Conservation (phyloP, 2,329 filamentous ascomycete species). For the Fusarium graminum region DNA sequence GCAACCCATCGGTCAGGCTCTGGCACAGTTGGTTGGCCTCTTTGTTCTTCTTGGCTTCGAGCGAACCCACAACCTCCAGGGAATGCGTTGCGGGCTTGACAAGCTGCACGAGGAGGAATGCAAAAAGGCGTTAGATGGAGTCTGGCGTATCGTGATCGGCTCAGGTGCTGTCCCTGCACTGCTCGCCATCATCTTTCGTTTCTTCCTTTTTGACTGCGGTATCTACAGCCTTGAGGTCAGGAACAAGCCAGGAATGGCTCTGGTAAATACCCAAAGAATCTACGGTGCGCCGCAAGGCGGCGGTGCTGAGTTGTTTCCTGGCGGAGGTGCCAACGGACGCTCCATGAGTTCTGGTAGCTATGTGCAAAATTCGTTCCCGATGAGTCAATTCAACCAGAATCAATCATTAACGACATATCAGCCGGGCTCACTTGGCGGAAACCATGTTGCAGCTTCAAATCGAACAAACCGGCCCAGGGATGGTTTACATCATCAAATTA, state of each 20-base stretch:
- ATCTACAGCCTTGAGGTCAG: slow-evolving; percentile 75
- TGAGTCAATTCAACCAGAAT: slow-evolving; percentile 37
- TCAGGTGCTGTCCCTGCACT: slow-evolving; percentile 73
- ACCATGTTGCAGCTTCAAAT: slow-evolving; percentile 38
- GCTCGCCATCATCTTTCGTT: slow-evolving; percentile 74
- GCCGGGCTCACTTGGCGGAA: slow-evolving; percentile 44
- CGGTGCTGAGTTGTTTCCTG: slow-evolving; percentile 38
- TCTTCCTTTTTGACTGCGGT: slow-evolving; percentile 75
- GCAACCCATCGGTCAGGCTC: slow-evolving; percentile 75
- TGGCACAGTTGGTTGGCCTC: slow-evolving; percentile 72
- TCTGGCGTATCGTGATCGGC: slow-evolving; percentile 76
- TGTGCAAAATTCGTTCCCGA: slow-evolving; percentile 35
- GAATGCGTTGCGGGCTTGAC: slow-evolving; percentile 63
- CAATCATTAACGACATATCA: slow-evolving; percentile 40
- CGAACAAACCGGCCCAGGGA: slow-evolving; percentile 38
- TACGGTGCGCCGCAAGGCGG: slow-evolving; percentile 60
- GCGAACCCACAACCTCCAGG: slow-evolving; percentile 57
- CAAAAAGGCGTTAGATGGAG: slow-evolving; percentile 65
- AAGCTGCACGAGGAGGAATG: slow-evolving; percentile 60
- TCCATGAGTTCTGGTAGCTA: slow-evolving; percentile 35
- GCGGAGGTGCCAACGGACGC: slow-evolving; percentile 18
- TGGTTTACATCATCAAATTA: slow-evolving; percentile 43
- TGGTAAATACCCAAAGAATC: slow-evolving; percentile 70
- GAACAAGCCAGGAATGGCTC: slow-evolving; percentile 69
- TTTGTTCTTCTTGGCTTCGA: slow-evolving; percentile 64